Base-by-base conservation (phyloP, 768 basidiomycete genomes). In the Mycena epipterygia region DNA sequence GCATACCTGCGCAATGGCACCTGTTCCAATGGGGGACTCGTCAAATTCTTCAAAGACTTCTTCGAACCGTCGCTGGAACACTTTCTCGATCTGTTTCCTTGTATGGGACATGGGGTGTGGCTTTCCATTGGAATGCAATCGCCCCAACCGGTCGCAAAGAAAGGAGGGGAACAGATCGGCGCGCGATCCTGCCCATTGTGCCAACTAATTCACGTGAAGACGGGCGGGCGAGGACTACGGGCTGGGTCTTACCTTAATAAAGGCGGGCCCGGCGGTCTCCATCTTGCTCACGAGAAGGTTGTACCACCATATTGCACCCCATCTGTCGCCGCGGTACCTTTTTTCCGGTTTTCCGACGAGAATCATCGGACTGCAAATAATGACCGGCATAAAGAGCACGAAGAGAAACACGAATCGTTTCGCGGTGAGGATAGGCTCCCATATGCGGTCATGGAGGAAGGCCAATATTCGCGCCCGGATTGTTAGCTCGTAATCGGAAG, bases 221-320 rank as follows among this genome's bases (percentile, higher is more conserved):
- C 53, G 17, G 70, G 37, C n/a, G 64, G 16, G 71, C 42, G 33
- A 48, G 27, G 44, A 63, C n/a, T n/a, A 33, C 35, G 23, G 53
- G 48, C 27, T 75, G 52, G 21, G 12, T 14, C 70, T 56, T 35
- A 94, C 95, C 90, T 99, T 99, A 80, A 95, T 95, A 80, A 99
- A 99, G 0, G 97, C 97, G 19, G 98, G 98, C 1, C 98, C 98
- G 12, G 97, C 97, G 7, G 90, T 85, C 81, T 97, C 92, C 98
- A 99, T 99, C 79, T 91, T 92, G 49, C 81, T 83, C 9, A 96
- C 95, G 19, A 99, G 84, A 59, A 95, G 87, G n/a, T 87, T 89
- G 78, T 98, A 99, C 98, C 98, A 99, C 97, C 96, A 98, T 4
- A 96, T 87, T 1, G 95, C 96, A 41, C 96, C 96, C 95, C 95